Base-by-base conservation (phyloP, 2,329 filamentous ascomycete species). In the Sarocladium oryzae region DNA sequence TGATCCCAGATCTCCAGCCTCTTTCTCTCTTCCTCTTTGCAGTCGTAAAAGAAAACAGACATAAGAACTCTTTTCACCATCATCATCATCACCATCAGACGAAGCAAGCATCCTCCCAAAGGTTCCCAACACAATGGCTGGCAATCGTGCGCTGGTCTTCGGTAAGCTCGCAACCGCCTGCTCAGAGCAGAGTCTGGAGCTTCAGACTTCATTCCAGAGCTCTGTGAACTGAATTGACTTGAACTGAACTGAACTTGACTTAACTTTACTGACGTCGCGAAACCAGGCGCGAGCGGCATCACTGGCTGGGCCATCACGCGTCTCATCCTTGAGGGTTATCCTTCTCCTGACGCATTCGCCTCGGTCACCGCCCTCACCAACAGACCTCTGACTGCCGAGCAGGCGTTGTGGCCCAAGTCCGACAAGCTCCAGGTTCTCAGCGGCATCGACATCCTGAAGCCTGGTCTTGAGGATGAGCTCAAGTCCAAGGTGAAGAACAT, bases 231-330 rank as follows among this genome's bases (percentile, higher is more conserved):
- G n/a, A n/a, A n/a, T n/a, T n/a, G n/a, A n/a, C n/a, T n/a, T n/a
- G n/a, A n/a, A n/a, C n/a, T n/a, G n/a, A n/a, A n/a, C n/a, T n/a
- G n/a, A n/a, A n/a, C n/a, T n/a, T n/a, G n/a, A n/a, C n/a, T n/a
- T n/a, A n/a, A n/a, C n/a, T n/a, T n/a, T n/a, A n/a, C n/a, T n/a
- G n/a, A n/a, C n/a, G n/a, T n/a, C n/a, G n/a, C n/a, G n/a, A n/a
- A n/a, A n/a, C n/a, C n/a, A 60, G 73, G 72, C 32, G 72, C 71
- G 43, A 72, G 69, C 54, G 73, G 73, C n/a, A 72, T 76, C 50
- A 69, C 70, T 2, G 73, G 73, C 33, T 77, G 73, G 73, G 68
- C 73, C 6, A 68, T 77, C 50, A 69, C 72, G 15, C 76, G 74
- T 49, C 66, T 71, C 50, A 70, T 76, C 35, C 60, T 76, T 11